Conservation (phyloP, 805 yeast species). For the Wickerhamomyces alni region DNA sequence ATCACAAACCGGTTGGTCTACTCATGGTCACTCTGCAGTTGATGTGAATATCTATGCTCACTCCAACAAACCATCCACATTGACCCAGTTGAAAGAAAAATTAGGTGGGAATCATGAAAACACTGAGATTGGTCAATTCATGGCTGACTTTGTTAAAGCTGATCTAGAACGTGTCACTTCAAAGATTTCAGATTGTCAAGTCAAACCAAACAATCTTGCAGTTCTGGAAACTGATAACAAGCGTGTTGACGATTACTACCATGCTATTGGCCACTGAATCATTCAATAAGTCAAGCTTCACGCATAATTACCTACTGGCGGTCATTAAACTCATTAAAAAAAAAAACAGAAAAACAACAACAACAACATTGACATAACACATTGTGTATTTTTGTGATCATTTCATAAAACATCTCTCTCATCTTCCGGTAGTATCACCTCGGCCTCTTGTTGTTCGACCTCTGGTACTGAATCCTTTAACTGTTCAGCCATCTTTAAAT, state of each 20-base stretch:
- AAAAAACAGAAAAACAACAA: too few relatives aligned
- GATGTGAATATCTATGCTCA: slow-evolving; percentile 89
- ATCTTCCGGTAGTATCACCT: slow-evolving; percentile 1
- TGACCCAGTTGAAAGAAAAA: slow-evolving; percentile 32
- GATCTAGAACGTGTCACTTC: slow-evolving; percentile 45
- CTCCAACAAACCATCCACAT: slow-evolving; percentile 48
- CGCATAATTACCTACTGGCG: too few relatives aligned
- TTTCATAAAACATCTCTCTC: too few relatives aligned
- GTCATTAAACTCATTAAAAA: too few relatives aligned
- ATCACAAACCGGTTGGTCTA: slow-evolving; percentile 93
- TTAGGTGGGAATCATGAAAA: slow-evolving; percentile 83
- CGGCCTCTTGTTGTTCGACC: slow-evolving; percentile 10
- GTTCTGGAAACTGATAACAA: slow-evolving; percentile 1
- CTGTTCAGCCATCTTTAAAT: slow-evolving; percentile 50
- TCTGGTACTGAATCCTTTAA: slow-evolving; percentile 34
- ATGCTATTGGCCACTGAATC: neutral
- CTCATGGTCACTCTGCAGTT: slow-evolving; percentile 94
- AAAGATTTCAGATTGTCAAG: slow-evolving; percentile 43
- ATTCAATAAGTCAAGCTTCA: too few relatives aligned
- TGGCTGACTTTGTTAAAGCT: slow-evolving; percentile 47
- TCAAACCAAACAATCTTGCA: slow-evolving; percentile 21
- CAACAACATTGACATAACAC: too few relatives aligned
- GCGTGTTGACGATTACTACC: slow-evolving; percentile 4
- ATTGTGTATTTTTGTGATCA: too few relatives aligned
- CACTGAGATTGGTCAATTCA: slow-evolving; percentile 72